These are phyloP conservation scores for Haematococcus lacustris DNA, from an alignment of 139 green algal species.

Conservation along the genomic window DNA sequence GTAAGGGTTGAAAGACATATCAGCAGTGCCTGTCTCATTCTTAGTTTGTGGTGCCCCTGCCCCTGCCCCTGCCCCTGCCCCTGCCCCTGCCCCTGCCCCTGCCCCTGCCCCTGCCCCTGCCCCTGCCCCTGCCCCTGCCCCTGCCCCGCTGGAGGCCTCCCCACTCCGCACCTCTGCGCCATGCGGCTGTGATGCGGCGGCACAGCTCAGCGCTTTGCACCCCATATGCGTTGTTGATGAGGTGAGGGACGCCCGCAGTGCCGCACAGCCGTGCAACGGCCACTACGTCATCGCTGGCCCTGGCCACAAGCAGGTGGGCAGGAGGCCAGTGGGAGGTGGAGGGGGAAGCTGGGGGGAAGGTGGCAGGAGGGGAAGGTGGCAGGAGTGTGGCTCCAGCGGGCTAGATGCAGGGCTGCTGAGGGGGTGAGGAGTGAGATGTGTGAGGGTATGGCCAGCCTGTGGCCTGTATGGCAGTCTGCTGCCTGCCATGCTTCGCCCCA, in stretches of 20 bases:
- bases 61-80: no score
- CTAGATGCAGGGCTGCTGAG: no score
- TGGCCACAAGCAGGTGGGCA: neutral
- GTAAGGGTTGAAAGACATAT: no score
- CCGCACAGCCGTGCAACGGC: constrained; percentile 72
- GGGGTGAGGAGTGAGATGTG: no score
- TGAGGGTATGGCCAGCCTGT: no score
- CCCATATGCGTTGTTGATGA: constrained; percentile 98
- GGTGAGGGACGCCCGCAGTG: constrained; percentile 57
- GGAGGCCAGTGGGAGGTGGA: neutral
- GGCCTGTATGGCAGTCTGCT: no score
- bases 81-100: no score
- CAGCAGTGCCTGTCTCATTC: no score
- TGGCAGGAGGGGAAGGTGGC: neutral
- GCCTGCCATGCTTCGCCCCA: neutral
- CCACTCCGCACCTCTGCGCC: constrained; percentile 31
- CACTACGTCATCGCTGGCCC: constrained; percentile 47
- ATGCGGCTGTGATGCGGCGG: constrained; percentile 18
- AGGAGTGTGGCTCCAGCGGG: neutral
- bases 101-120: neutral
- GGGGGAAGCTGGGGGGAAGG: neutral
- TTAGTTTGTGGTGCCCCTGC: no score
- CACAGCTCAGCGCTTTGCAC: constrained; percentile 69
- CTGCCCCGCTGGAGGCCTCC: constrained; percentile 4
- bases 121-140: neutral